Evolutionary conservation across 768 basidiomycete genomes (phyloP).

Genomic region (Amanita polypyramis): DNA sequence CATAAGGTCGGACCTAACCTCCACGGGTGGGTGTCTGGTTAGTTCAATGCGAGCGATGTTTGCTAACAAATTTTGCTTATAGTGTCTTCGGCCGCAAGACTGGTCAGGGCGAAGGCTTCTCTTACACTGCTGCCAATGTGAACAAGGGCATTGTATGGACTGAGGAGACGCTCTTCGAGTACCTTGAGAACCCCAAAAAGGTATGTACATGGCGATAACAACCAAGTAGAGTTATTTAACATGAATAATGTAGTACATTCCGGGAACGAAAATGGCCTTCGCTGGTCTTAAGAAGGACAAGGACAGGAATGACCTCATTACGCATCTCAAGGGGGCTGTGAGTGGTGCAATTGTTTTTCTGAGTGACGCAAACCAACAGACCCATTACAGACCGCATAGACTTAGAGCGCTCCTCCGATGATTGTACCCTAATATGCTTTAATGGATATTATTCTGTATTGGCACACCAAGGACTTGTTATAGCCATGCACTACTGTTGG

Average conservation of each 20-base stretch:
- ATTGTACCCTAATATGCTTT: too few species aligned
- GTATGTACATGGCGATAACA: slow-evolving; percentile 26
- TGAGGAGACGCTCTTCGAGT: slow-evolving; percentile 87
- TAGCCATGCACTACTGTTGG: too few species aligned
- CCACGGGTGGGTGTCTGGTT: slow-evolving; percentile 54
- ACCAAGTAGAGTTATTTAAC: not conserved
- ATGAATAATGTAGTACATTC: slow-evolving; percentile 57
- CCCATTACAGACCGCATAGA: too few species aligned
- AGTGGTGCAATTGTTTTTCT: too few species aligned
- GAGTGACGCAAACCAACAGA: too few species aligned
- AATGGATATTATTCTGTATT: too few species aligned
- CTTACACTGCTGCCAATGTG: slow-evolving; percentile 91
- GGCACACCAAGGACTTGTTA: too few species aligned
- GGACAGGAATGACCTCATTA: slow-evolving; percentile 91
- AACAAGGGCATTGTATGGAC: slow-evolving; percentile 89
- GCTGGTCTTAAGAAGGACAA: slow-evolving; percentile 98
- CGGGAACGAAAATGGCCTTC: slow-evolving; percentile 98
- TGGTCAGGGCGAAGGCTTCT: slow-evolving; percentile 77
- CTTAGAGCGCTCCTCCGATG: too few species aligned
- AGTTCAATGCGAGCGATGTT: not conserved
- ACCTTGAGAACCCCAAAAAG: slow-evolving; percentile 97
- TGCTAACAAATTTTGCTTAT: slow-evolving; percentile 4
- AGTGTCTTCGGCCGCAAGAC: slow-evolving; percentile 81
- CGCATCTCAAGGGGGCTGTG: slow-evolving; percentile 55
- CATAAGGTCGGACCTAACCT: slow-evolving; percentile 95